Evolutionary conservation across 805 yeast species (phyloP).

Genomic region (Suhomyces emberorum): DNA sequence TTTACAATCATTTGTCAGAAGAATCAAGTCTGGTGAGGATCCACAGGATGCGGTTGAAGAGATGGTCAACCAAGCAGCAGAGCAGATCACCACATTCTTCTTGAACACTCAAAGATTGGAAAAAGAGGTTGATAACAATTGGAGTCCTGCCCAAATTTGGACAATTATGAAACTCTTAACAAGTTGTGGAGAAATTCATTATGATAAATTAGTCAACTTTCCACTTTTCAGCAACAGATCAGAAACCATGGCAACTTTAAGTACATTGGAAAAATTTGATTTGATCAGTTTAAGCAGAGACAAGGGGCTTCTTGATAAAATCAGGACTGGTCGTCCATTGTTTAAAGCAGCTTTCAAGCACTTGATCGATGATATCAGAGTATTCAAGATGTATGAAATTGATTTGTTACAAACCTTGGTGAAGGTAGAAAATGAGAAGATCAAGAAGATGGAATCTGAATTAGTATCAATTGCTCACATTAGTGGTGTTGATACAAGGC

Average conservation of each 20-base stretch:
- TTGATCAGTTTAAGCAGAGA: conserved; percentile 68
- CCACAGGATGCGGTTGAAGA: conserved; percentile 74
- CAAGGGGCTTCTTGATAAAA: conserved; percentile 66
- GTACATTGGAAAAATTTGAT: conserved; percentile 76
- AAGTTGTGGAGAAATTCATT: conserved; percentile 42
- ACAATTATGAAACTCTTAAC: conserved; percentile 65
- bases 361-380: conserved; percentile 53
- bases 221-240: conserved; percentile 60
- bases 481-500: conserved; percentile 57
- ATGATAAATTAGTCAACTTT: conserved; percentile 49
- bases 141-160: conserved; percentile 88
- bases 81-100: conserved; percentile 82
- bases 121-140: conserved; percentile 40
- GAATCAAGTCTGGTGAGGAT: conserved; percentile 83
- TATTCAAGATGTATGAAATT: conserved; percentile 62
- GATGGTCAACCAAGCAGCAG: conserved; percentile 80
- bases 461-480: conserved; percentile 53
- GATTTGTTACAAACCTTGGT: conserved; percentile 55
- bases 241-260: conserved; percentile 44
- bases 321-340: conserved; percentile 81
- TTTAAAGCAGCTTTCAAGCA: conserved; percentile 74
- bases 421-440: conserved; percentile 57
- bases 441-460: conserved; percentile 68
- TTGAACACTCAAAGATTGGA: conserved; percentile 25
- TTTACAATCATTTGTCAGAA: conserved; percentile 82